Percentiles rank a stretch among this genome's conserved stretches.
Evolutionary conservation across 2,329 filamentous ascomycete genomes (phyloP).

Genomic region (Aciculosporium take): DNA sequence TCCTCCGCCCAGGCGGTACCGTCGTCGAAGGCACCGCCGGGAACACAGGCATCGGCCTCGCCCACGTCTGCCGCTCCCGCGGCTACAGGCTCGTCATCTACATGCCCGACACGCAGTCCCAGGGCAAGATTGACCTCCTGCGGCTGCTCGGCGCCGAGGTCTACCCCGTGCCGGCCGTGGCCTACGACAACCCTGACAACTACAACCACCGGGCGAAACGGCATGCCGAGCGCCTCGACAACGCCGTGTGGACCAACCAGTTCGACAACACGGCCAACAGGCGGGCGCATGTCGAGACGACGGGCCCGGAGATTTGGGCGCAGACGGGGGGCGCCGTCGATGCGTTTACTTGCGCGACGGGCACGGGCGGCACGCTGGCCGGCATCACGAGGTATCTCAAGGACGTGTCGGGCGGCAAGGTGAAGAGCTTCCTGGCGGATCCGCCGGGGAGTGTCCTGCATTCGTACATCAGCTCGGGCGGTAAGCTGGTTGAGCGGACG

Average conservation of each 20-base stretch:
- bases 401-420: constrained; percentile 59
- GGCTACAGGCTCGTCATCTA: constrained; percentile 97
- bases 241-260: constrained; percentile 97
- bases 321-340: constrained; percentile 79
- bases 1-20: constrained; percentile 73
- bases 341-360: constrained; percentile 90
- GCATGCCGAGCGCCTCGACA: constrained; percentile 74
- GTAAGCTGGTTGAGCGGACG: constrained; percentile 63
- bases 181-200: constrained; percentile 89
- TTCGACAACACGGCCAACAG: constrained; percentile 96
- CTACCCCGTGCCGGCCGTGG: constrained; percentile 86
- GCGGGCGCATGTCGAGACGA: constrained; percentile 89
- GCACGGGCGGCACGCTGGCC: constrained; percentile 82
- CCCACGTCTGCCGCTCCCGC: constrained; percentile 83
- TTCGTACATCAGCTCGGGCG: constrained; percentile 77
- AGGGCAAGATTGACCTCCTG: constrained; percentile 91
- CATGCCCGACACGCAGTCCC: constrained; percentile 98
- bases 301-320: constrained; percentile 91
- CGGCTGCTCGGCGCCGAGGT: constrained; percentile 87
- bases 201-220: constrained; percentile 93
- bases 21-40: constrained; percentile 95
- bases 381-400: constrained; percentile 83
- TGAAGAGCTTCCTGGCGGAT: constrained; percentile 84
- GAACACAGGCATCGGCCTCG: constrained; percentile 94
- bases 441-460: constrained; percentile 88